These are phyloP conservation scores for Arctium minus DNA, from an alignment of 129 eudicot species.

Conservation along the genomic window DNA sequence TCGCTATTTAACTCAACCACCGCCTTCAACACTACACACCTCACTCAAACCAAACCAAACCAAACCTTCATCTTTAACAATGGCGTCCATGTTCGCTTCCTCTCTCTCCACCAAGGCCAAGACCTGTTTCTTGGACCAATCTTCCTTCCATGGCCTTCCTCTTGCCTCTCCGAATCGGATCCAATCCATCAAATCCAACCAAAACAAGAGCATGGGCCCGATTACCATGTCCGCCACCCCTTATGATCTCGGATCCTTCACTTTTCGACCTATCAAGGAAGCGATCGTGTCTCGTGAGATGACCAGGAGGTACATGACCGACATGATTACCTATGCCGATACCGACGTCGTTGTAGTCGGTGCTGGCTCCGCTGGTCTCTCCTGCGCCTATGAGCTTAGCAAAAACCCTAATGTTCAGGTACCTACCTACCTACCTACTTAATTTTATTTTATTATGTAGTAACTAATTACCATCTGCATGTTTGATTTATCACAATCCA, in stretches of 20 bases:
- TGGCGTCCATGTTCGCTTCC: slow-evolving; percentile 61
- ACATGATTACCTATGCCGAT: slow-evolving; percentile 82
- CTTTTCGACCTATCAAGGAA: slow-evolving; percentile 74
- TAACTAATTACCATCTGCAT: not conserved
- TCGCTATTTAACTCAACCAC: slow-evolving; percentile 13
- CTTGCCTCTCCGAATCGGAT: slow-evolving; percentile 26
- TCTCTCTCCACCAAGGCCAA: slow-evolving; percentile 36
- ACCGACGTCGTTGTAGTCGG: slow-evolving; percentile 87
- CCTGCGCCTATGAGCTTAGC: slow-evolving; percentile 86
- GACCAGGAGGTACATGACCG: slow-evolving; percentile 92
- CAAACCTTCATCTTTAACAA: slow-evolving; percentile 10
- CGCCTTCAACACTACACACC: not conserved
- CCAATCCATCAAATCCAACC: slow-evolving; percentile 43
- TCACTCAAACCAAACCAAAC: slow-evolving; percentile 1
- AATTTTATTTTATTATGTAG: too few relatives aligned
- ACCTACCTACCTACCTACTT: not conserved
- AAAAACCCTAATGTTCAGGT: slow-evolving; percentile 77
- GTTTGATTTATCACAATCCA: not conserved
- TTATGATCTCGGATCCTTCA: slow-evolving; percentile 52
- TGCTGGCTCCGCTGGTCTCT: slow-evolving; percentile 90
- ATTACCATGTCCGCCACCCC: slow-evolving; percentile 37
- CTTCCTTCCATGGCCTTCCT: slow-evolving; percentile 57
- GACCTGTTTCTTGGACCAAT: slow-evolving; percentile 33
- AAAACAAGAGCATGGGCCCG: slow-evolving; percentile 31
- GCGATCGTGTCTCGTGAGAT: slow-evolving; percentile 81